Percentiles rank a stretch among this genome's conserved stretches.
phyloP scores from a whole-genome alignment of 2,329 filamentous ascomycete genomes.

The Aspergillus sp. region DNA sequence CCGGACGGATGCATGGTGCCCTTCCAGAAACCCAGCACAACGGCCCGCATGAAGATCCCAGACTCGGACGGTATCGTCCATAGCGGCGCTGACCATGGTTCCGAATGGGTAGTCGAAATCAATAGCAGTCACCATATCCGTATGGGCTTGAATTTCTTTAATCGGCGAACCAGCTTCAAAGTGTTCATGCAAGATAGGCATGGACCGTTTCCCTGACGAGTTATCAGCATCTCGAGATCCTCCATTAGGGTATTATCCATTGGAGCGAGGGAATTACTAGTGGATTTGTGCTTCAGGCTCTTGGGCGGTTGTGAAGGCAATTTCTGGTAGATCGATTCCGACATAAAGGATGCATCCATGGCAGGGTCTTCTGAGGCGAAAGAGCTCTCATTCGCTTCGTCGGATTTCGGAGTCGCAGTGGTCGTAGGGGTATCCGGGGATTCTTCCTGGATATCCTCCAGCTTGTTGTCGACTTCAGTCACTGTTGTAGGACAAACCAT shows the following conservation, averaged over 20 bases:
- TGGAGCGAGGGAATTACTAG: constrained; percentile 22
- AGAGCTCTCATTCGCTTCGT: constrained; percentile 37
- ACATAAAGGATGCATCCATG: constrained; percentile 71
- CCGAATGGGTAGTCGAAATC: constrained; percentile 98
- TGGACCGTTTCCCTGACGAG: constrained; percentile 56
- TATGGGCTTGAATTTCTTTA: constrained; percentile 79
- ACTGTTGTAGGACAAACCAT: constrained; percentile 27
- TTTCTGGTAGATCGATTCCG: constrained; percentile 93
- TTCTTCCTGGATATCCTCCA: constrained; percentile 56
- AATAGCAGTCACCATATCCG: constrained; percentile 76
- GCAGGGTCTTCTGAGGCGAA: constrained; percentile 48
- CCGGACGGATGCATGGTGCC: constrained; percentile 88
- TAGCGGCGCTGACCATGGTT: constrained; percentile 80
- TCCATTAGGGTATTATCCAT: too few relatives aligned
- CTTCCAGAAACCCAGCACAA: constrained; percentile 85
- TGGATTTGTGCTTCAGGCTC: constrained; percentile 41
- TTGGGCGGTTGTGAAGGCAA: constrained; percentile 60
- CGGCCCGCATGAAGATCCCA: constrained; percentile 94
- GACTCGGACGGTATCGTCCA: constrained; percentile 89
- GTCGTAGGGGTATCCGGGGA: constrained; percentile 22
- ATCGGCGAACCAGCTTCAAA: constrained; percentile 84
- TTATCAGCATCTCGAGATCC: constrained; percentile 25
- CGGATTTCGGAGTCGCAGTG: constrained; percentile 29
- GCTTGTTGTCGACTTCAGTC: constrained; percentile 51
- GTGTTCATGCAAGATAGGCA: constrained; percentile 93